Evolutionary conservation across 768 basidiomycete species (phyloP).

Genomic region (Lactifluus volemus): DNA sequence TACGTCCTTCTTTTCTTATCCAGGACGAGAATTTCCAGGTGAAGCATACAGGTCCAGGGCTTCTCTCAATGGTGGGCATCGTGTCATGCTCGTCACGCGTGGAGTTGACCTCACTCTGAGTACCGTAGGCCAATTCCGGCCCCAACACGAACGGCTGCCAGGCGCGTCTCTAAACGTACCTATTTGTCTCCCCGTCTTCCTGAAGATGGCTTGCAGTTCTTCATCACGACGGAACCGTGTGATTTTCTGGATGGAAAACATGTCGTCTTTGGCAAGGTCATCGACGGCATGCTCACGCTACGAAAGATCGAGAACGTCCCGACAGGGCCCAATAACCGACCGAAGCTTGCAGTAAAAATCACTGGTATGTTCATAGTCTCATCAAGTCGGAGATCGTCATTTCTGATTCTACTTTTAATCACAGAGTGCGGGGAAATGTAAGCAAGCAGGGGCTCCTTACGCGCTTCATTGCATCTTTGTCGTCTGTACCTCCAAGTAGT

Average conservation of each 20-base stretch:
- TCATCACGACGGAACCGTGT: slow-evolving; percentile 91
- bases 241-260: slow-evolving; percentile 95
- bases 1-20: not conserved
- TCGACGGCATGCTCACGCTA: slow-evolving; percentile 91
- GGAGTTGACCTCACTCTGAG: not conserved
- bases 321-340: slow-evolving; percentile 83
- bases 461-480: not conserved
- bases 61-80: slow-evolving; percentile 79
- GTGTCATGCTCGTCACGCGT: not conserved
- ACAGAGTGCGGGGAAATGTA: slow-evolving; percentile 36
- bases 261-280: slow-evolving; percentile 84
- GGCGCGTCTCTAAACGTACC: slow-evolving; percentile 27
- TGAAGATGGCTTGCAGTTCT: slow-evolving; percentile 52
- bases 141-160: slow-evolving; percentile 92
- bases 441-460: not conserved
- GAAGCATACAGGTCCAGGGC: slow-evolving; percentile 78
- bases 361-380: slow-evolving; percentile 44
- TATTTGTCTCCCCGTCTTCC: not conserved
- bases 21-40: slow-evolving; percentile 94
- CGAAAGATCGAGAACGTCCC: slow-evolving; percentile 95
- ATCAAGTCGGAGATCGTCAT: too few species aligned
- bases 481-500: not conserved
- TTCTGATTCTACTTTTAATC: not conserved
- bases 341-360: slow-evolving; percentile 83
- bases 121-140: slow-evolving; percentile 81